Percentiles rank a stretch among this genome's conserved stretches.
phyloP scores from a whole-genome alignment of 2,329 filamentous ascomycete genomes.

The Bretziella fagacearum region DNA sequence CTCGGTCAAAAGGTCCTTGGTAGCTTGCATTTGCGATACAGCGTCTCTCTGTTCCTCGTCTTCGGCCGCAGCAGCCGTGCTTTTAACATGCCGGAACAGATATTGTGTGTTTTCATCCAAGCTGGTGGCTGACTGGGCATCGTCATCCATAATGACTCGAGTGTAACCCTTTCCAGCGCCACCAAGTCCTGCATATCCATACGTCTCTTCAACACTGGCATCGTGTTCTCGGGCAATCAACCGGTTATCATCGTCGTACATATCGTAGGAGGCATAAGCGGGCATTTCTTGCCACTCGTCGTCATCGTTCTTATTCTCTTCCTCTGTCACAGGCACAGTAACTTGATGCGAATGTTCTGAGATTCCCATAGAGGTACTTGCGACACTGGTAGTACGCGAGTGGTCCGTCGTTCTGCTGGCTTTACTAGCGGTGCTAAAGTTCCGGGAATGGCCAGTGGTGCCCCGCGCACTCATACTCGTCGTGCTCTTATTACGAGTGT shows the following conservation, averaged over 20 bases:
- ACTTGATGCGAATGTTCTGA: conserved; percentile 92
- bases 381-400: conserved; percentile 25
- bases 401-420: conserved; percentile 17
- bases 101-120: conserved; percentile 97
- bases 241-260: conserved; percentile 86
- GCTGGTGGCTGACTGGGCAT: conserved; percentile 82
- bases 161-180: conserved; percentile 93
- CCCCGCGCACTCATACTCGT: neutral
- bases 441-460: conserved; percentile 8
- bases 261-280: conserved; percentile 76
- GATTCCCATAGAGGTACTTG: conserved; percentile 23
- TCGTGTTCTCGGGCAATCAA: conserved; percentile 70
- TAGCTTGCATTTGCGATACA: conserved; percentile 80
- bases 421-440: conserved; percentile 11
- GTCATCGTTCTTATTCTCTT: conserved; percentile 42
- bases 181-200: conserved; percentile 60
- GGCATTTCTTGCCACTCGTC: conserved; percentile 87
- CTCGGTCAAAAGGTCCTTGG: conserved; percentile 87
- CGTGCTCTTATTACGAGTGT: conserved; percentile 1
- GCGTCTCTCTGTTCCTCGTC: conserved; percentile 78
- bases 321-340: conserved; percentile 34
- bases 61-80: conserved; percentile 42
- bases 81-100: conserved; percentile 61
- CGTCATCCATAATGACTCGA: conserved; percentile 83
- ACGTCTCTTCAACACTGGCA: conserved; percentile 46